Base-by-base conservation (phyloP, 202 grass and related monocot species). In the Thinopyrum obtusiflorum region DNA sequence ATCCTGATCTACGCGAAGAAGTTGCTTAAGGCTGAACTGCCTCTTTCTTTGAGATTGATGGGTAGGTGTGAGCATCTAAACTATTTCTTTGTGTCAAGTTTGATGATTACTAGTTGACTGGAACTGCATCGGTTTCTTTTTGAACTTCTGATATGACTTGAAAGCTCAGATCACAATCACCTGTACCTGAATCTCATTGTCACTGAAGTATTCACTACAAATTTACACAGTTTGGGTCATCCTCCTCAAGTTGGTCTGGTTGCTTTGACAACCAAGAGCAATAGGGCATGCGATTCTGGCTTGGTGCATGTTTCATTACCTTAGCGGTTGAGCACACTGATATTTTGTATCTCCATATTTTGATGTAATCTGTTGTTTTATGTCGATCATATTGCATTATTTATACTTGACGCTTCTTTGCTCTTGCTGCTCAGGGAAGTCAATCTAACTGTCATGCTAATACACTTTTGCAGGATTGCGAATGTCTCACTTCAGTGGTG, bases 31-130 rank as follows among this genome's bases (percentile, higher is more conserved):
- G 91, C 91, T 69, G 96, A 98, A 92, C 68, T 98, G 36, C 96
- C 96, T 85, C 71, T 98, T 86, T 90, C 91, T 90, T 85, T 95
- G 79, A 95, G 96, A 90, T 90, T 98, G 81, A 94, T 98, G 86
- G 96, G 96, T 95, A 89, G 80, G 83, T 55, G 24, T 86, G 14
- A 17, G 5, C 21, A 79, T 78, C 44, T 60, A 11, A 37, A 64
- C 35, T 82, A 25, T 88, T 80, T 76, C 40, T 28, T 80, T 4
- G 39, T 53, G 17, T 12, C 51, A 77, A 61, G 20, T 35, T 84
- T 82, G 36, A 68, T 73, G 18, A 24, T 15, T 74, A 28, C 20
- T 37, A 78, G 24, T 83, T 78, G 14, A 10, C 42, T 35, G 31
- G 33, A 79, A 59, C 32, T 55, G 13, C 39, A 57, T 66, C 2